phyloP scores from a whole-genome alignment of 108 stramenopile species.

The Cyclotella baltica region DNA sequence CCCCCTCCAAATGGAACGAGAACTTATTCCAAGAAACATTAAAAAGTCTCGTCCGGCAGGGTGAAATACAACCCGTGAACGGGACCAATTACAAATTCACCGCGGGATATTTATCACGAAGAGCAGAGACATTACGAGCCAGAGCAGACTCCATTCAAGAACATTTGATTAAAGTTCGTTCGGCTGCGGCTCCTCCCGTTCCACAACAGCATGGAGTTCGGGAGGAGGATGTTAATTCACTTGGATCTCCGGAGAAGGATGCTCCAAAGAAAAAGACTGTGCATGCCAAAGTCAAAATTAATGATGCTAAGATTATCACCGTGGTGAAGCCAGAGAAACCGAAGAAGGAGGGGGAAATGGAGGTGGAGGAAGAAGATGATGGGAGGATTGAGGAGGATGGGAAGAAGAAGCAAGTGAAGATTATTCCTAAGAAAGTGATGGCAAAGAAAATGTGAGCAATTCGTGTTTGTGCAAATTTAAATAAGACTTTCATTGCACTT shows the following conservation, averaged over 20 bases:
- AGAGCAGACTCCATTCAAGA: constrained; percentile 22
- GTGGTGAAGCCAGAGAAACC: constrained; percentile 28
- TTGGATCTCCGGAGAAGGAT: constrained; percentile 28
- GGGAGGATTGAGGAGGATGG: constrained; percentile 5
- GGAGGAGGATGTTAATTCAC: not conserved
- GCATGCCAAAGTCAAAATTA: constrained; percentile 51
- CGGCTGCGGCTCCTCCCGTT: constrained; percentile 5
- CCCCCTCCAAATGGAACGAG: constrained; percentile 34
- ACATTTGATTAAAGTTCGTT: constrained; percentile 10
- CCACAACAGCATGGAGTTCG: not conserved
- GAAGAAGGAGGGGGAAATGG: constrained; percentile 25
- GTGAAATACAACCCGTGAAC: constrained; percentile 26
- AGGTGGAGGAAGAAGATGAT: constrained; percentile 12
- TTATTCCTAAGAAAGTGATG: constrained; percentile 47
- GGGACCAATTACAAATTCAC: constrained; percentile 53
- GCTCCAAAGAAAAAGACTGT: constrained; percentile 46
- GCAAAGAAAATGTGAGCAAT: constrained; percentile 32
- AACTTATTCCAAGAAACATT: constrained; percentile 43
- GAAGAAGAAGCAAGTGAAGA: constrained; percentile 43
- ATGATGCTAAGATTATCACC: constrained; percentile 42
- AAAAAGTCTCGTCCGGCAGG: constrained; percentile 38
- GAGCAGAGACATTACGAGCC: constrained; percentile 27
- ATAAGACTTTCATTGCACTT: not conserved
- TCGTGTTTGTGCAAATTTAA: not conserved
- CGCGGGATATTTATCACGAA: constrained; percentile 17